phyloP scores from a whole-genome alignment of 805 yeast genomes.

The Candida nitratophila region DNA sequence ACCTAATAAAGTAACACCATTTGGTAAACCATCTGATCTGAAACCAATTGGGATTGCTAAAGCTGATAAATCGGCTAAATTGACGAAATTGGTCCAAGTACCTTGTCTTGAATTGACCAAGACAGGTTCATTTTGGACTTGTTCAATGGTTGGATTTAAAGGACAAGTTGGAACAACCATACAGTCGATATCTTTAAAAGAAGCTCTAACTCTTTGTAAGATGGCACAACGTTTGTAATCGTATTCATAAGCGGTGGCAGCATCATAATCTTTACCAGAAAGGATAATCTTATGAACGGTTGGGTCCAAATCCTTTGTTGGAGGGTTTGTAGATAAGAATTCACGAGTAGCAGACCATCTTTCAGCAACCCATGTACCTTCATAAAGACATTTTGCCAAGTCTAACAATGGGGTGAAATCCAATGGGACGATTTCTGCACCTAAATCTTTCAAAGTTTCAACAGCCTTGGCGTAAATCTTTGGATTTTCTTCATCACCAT shows the following conservation, averaged over 20 bases:
- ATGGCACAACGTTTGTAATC: slow-evolving; percentile 86
- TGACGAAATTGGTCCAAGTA: slow-evolving; percentile 96
- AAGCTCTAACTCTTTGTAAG: slow-evolving; percentile 51
- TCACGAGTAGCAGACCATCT: slow-evolving; percentile 79
- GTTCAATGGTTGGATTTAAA: slow-evolving; percentile 73
- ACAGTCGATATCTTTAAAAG: slow-evolving; percentile 60
- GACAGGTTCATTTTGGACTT: slow-evolving; percentile 72
- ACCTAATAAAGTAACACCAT: slow-evolving; percentile 82
- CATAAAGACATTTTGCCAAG: slow-evolving; percentile 82
- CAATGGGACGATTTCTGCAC: slow-evolving; percentile 51
- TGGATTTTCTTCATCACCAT: slow-evolving; percentile 74
- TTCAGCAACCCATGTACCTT: slow-evolving; percentile 99
- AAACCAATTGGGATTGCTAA: slow-evolving; percentile 89
- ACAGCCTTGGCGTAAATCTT: slow-evolving; percentile 59
- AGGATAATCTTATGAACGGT: slow-evolving; percentile 70
- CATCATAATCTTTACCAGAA: slow-evolving; percentile 72
- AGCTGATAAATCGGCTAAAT: slow-evolving; percentile 89
- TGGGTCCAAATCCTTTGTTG: slow-evolving; percentile 69
- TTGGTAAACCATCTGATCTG: slow-evolving; percentile 78
- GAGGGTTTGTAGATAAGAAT: slow-evolving; percentile 64
- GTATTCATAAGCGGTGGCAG: slow-evolving; percentile 75
- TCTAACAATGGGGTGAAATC: slow-evolving; percentile 75
- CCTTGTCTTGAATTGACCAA: slow-evolving; percentile 86
- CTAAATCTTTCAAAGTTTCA: slow-evolving; percentile 39
- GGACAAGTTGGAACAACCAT: slow-evolving; percentile 93